Evolutionary conservation across 805 yeast species (phyloP), one percentile per base, ranked within the genome.

Genomic region (Cyberlindnera amylophila): DNA sequence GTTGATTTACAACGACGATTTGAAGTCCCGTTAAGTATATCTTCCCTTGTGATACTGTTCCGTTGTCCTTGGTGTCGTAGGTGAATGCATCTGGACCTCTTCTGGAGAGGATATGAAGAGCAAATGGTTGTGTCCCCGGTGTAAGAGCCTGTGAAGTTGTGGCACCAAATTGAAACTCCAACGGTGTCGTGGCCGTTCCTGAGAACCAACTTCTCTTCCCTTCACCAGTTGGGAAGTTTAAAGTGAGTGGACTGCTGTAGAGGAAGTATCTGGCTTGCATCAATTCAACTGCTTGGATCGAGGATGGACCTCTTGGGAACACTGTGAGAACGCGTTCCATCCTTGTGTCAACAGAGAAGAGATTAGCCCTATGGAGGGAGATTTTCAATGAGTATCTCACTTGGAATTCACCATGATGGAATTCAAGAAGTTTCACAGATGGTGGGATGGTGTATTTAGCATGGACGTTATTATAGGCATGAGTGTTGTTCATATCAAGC

Each of bases 291-390:
- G 44, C 44, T 18, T 44, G 34, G 1, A 32, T 6, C 7, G 40
- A n/a, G 2, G 46, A 17, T 10, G 48, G 46, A 5, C 51, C 51
- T 9, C 37, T 31, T 19, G 46, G 48, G 24, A 10, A 29, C 5
- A 44, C 19, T n/a, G 18, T 28, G 40, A 47, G 17, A 4, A 21
- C 23, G 18, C 42, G 36, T 18, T 13, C 42, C 42, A 41, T 26
- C 16, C 48, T 38, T 4, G 48, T 41, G 10, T 42, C 38, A 12
- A 42, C 18, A 3, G 48, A 38, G 41, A 47, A 42, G 42, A 47
- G 36, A 5, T 34, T 34, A 17, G 42, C 36, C 19, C 42, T 41
- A 32, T 47, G 51, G 3, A 47, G 32, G 1, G 51, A 47, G 6
- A 38, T 41, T 31, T 47, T 47, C 27, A 47, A 36, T 3, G 36